Percentiles rank a stretch among this genome's conserved stretches.
These are phyloP conservation scores for Quercus phellos DNA, from an alignment of 331 rosid species.

Conservation along the genomic window DNA sequence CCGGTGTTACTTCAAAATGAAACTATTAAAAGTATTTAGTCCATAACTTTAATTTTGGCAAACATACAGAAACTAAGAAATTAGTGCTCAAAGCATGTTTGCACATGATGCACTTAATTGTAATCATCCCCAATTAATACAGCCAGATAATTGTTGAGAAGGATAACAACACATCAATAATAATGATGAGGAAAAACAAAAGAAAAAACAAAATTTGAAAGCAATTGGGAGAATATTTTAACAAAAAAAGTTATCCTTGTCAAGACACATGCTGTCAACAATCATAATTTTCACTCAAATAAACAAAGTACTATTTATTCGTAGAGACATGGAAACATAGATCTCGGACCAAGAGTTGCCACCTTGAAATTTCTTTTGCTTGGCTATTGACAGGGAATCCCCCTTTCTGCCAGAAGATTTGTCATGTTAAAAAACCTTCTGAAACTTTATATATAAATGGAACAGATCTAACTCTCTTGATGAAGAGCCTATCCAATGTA, in stretches of 20 bases:
- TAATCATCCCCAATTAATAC: too few species aligned
- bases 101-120: too few species aligned
- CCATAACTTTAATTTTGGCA: too few species aligned
- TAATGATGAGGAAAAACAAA: background rate
- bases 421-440: background rate
- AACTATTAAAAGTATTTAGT: too few species aligned
- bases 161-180: too few species aligned
- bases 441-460: constrained; percentile 1
- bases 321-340: background rate
- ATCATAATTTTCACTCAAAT: background rate
- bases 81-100: too few species aligned
- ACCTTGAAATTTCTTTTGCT: constrained; percentile 1
- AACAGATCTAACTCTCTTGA: too few species aligned
- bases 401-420: constrained; percentile 16
- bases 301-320: background rate
- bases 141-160: too few species aligned
- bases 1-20: too few species aligned
- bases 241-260: constrained; percentile 14
- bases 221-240: constrained; percentile 10
- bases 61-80: too few species aligned
- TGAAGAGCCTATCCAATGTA: too few species aligned
- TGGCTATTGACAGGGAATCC: constrained; percentile 23
- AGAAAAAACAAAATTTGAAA: background rate
- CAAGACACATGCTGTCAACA: constrained; percentile 16
- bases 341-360: constrained; percentile 8